These are phyloP conservation scores for Strobilomyces dryophilus DNA, from an alignment of 768 basidiomycete species.

Conservation along the genomic window DNA sequence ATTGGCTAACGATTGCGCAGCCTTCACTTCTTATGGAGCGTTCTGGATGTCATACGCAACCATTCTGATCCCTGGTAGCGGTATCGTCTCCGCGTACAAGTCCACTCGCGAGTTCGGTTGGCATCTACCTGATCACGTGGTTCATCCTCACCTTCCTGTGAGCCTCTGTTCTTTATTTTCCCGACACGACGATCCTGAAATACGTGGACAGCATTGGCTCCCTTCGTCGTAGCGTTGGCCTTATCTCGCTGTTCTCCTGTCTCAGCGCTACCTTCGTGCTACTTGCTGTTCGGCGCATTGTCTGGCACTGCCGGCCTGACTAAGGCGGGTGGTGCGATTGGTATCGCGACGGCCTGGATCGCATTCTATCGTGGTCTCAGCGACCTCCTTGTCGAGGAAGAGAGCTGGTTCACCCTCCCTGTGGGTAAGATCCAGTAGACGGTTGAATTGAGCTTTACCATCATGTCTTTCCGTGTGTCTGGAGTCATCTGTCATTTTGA, in stretches of 20 bases:
- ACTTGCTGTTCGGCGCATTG: conserved; percentile 40
- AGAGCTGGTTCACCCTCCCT: conserved; percentile 40
- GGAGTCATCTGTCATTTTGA: conserved; percentile 4
- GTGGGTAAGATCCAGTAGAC: conserved; percentile 28
- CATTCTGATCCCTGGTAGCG: conserved; percentile 67
- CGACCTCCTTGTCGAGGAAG: conserved; percentile 36
- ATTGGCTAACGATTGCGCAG: conserved; percentile 31
- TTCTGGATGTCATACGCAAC: conserved; percentile 86
- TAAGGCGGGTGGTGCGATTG: conserved; percentile 42
- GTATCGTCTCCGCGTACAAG: conserved; percentile 53
- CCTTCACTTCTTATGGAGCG: conserved; percentile 79
- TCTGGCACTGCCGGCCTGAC: conserved; percentile 13
- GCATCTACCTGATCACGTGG: conserved; percentile 75
- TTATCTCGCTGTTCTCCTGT: conserved; percentile 49
- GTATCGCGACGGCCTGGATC: conserved; percentile 42
- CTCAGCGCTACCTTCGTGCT: conserved; percentile 51
- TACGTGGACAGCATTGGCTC: conserved; percentile 39
- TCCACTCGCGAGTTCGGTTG: conserved; percentile 48
- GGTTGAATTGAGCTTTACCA: neutral
- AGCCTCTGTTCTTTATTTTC: conserved; percentile 12
- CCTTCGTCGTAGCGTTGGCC: conserved; percentile 45
- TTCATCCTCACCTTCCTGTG: conserved; percentile 68
- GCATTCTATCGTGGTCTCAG: conserved; percentile 45
- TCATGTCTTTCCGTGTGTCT: neutral
- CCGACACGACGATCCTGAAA: neutral